Percentiles rank a stretch among this genome's conserved stretches.
Conservation (phyloP, 371 early-diverging fungal species). For the Blakeslea trispora region DNA sequence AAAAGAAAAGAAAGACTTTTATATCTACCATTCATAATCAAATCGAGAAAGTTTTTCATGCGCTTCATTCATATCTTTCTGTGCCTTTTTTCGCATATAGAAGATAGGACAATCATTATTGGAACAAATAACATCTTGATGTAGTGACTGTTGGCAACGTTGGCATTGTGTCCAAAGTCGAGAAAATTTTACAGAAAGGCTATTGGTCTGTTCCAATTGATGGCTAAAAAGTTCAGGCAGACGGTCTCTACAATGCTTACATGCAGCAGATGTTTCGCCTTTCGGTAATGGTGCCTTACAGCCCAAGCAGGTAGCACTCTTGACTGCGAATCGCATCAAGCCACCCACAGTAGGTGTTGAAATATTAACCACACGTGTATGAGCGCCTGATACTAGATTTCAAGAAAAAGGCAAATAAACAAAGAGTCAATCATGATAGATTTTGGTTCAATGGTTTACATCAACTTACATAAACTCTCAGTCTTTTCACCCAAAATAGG, state of each 20-base stretch:
- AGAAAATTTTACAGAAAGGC: conserved; percentile 80
- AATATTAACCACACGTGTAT: conserved; percentile 87
- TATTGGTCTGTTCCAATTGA: conserved; percentile 64
- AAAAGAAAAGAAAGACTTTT: too few species aligned
- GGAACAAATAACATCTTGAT: conserved; percentile 97
- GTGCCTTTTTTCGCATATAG: conserved; percentile 99
- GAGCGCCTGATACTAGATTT: conserved; percentile 85
- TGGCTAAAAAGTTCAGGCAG: conserved; percentile 79
- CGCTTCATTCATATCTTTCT: conserved; percentile 91
- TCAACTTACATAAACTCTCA: conserved; percentile 71
- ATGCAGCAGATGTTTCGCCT: conserved; percentile 77
- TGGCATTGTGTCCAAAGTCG: conserved; percentile 99
- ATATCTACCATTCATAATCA: conserved; percentile 34
- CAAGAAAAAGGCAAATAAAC: too few species aligned
- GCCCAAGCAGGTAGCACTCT: conserved; percentile 89
- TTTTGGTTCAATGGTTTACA: too few species aligned
- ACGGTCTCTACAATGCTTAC: conserved; percentile 74
- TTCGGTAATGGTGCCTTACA: conserved; percentile 90
- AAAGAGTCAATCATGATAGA: too few species aligned
- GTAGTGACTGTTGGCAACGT: conserved; percentile 96
- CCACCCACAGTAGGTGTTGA: conserved; percentile 91
- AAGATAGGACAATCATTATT: conserved; percentile 99
- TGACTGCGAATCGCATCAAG: conserved; percentile 93
- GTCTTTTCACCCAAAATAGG: conserved; percentile 96
- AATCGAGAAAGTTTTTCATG: conserved; percentile 63